Percentiles rank a stretch among this genome's conserved stretches.
phyloP scores from a whole-genome alignment of 2,329 filamentous ascomycete genomes.

The Esteya vermicola region DNA sequence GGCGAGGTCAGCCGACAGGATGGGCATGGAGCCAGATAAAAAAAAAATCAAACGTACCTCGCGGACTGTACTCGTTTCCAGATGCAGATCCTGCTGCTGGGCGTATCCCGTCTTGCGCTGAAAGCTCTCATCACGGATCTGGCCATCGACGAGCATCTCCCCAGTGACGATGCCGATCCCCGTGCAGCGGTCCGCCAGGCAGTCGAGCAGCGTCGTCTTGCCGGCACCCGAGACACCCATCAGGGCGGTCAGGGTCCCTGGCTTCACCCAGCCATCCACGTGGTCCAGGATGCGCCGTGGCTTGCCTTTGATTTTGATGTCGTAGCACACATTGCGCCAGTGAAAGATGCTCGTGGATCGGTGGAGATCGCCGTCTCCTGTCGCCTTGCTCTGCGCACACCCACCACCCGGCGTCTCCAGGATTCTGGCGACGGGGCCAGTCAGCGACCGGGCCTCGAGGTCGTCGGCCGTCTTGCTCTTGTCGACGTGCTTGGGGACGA shows the following conservation, averaged over 20 bases:
- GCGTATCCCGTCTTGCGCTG: slow-evolving; percentile 86
- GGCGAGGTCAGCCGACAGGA: too few species aligned
- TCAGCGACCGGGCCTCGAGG: slow-evolving; percentile 24
- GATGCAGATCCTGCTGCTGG: slow-evolving; percentile 82
- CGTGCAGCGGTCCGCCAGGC: slow-evolving; percentile 69
- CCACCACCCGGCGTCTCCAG: too few species aligned
- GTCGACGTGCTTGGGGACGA: slow-evolving; percentile 42
- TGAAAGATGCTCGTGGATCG: slow-evolving; percentile 65
- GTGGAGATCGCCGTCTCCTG: slow-evolving; percentile 29
- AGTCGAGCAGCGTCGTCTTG: slow-evolving; percentile 81
- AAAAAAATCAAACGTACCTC: too few species aligned
- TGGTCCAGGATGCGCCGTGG: slow-evolving; percentile 67
- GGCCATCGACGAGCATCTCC: slow-evolving; percentile 57
- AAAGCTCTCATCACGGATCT: slow-evolving; percentile 63
- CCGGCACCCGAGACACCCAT: slow-evolving; percentile 88
- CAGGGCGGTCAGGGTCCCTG: slow-evolving; percentile 73
- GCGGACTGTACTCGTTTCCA: slow-evolving; percentile 70
- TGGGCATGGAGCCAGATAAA: too few species aligned
- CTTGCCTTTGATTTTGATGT: slow-evolving; percentile 65
- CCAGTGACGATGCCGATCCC: slow-evolving; percentile 83
- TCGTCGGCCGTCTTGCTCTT: slow-evolving; percentile 53
- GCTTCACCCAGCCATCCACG: slow-evolving; percentile 87
- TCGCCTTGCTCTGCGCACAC: slow-evolving; percentile 16
- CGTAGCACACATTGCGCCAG: slow-evolving; percentile 70
- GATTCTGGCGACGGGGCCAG: not conserved